A percentile compares a stretch with the other conserved stretches of the same genome.
phyloP scores from a whole-genome alignment of 345 rosid species.

The Populus nigra region DNA sequence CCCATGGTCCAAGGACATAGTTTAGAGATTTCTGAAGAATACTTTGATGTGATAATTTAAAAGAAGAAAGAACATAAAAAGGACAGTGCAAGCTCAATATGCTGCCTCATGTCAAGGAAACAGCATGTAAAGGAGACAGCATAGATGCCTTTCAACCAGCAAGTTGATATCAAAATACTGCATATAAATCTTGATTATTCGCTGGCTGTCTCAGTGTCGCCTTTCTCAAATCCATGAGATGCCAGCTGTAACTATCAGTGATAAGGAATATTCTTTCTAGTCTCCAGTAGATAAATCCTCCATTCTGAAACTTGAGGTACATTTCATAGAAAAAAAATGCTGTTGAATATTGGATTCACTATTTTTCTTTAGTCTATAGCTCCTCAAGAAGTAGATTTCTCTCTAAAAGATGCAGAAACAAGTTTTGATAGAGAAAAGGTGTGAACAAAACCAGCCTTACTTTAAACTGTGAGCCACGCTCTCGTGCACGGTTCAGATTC shows the following conservation, averaged over 20 bases:
- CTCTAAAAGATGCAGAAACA: neutral
- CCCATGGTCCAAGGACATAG: neutral
- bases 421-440: neutral
- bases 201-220: neutral
- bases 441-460: slow-evolving; percentile 40
- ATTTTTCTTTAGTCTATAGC: neutral
- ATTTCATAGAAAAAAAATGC: neutral
- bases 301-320: neutral
- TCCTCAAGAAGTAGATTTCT: neutral
- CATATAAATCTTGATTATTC: neutral
- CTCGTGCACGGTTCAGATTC: slow-evolving; percentile 73
- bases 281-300: neutral
- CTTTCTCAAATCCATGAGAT: neutral
- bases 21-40: neutral
- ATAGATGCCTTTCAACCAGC: slow-evolving; percentile 1
- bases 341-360: neutral
- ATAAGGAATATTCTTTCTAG: neutral
- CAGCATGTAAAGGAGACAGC: neutral
- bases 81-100: neutral
- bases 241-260: neutral
- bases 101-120: neutral
- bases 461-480: slow-evolving; percentile 70
- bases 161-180: neutral
- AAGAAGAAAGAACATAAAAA: neutral
- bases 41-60: neutral